These are phyloP conservation scores for Saccharomycopsis hybrid DNA, from an alignment of 1,139 yeast genomes.

Conservation along the genomic window DNA sequence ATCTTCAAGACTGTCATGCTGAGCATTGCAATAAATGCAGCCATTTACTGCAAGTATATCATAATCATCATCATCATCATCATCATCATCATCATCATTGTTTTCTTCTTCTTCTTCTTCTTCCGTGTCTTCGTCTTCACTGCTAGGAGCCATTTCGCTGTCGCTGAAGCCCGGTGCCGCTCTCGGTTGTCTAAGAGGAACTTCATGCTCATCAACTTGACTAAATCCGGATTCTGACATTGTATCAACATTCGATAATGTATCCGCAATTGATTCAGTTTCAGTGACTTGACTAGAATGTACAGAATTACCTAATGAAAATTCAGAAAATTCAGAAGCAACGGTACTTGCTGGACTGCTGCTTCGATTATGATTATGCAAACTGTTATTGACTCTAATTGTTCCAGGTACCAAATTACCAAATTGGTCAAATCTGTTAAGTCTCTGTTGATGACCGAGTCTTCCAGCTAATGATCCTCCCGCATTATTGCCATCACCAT, in stretches of 20 bases:
- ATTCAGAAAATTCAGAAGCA: slow-evolving; percentile 52
- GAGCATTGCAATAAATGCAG: slow-evolving; percentile 20
- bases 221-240: background rate
- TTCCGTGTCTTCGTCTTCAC: background rate
- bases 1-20: slow-evolving; percentile 47
- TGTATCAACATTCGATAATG: slow-evolving; percentile 23
- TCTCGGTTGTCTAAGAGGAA: slow-evolving; percentile 20
- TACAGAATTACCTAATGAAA: slow-evolving; percentile 58
- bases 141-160: background rate
- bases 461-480: no score
- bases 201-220: slow-evolving; percentile 20
- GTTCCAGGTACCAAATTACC: background rate
- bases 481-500: no score
- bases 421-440: slow-evolving; percentile 16
- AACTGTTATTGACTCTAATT: no score
- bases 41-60: slow-evolving; percentile 16
- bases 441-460: background rate
- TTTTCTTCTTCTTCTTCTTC: slow-evolving; percentile 1
- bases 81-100: slow-evolving; percentile 21
- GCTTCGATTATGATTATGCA: slow-evolving; percentile 28
- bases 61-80: slow-evolving; percentile 12
- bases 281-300: slow-evolving; percentile 24
- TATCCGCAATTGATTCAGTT: slow-evolving; percentile 11
- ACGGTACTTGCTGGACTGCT: slow-evolving; percentile 50
- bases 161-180: background rate